Conservation (phyloP, 1,284 basidiomycete species). For the Cutaneotrichosporon dermatis region DNA sequence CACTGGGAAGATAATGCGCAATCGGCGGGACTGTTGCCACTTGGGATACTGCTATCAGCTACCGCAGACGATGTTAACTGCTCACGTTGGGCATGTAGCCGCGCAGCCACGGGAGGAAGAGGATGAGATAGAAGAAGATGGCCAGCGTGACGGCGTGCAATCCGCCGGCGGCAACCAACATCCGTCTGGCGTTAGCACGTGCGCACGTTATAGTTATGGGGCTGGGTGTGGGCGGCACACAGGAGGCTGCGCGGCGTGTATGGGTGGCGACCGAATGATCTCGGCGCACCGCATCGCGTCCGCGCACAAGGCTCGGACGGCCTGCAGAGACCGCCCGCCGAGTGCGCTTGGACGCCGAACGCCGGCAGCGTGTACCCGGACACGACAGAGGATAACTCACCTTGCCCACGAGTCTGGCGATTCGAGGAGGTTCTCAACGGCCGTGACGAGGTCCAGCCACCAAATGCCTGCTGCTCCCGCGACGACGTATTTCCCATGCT, state of each 20-base stretch:
- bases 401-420: conserved; percentile 23
- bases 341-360: too few species aligned
- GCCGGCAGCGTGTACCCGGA: too few species aligned
- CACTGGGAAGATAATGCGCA: conserved; percentile 44
- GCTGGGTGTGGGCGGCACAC: too few species aligned
- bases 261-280: too few species aligned
- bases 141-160: conserved; percentile 37
- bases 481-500: conserved; percentile 47
- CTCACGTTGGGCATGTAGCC: conserved; percentile 47
- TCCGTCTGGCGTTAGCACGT: conserved; percentile 13
- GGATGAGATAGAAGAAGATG: conserved; percentile 47
- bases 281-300: too few species aligned
- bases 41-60: conserved; percentile 41
- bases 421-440: conserved; percentile 20
- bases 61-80: too few species aligned
- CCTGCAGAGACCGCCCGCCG: not conserved
- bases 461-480: conserved; percentile 38
- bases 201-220: too few species aligned
- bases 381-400: conserved; percentile 3
- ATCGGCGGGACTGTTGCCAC: conserved; percentile 45
- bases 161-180: conserved; percentile 10
- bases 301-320: not conserved
- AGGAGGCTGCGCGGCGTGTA: not conserved
- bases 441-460: conserved; percentile 32
- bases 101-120: conserved; percentile 46